phyloP scores from a whole-genome alignment of 257 asterid species.

The Dorcoceras hygrometricum region DNA sequence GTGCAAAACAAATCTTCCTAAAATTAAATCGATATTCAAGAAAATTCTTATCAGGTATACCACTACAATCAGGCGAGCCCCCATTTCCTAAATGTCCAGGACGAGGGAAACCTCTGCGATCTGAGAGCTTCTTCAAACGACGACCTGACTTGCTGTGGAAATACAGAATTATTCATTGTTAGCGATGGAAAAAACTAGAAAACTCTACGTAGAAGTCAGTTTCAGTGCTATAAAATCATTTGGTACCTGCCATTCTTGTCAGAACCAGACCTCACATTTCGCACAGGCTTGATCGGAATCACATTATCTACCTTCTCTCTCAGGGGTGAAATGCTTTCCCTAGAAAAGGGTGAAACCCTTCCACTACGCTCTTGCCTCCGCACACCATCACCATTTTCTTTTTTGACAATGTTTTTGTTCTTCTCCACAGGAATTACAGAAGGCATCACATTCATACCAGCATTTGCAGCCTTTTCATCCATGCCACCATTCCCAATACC shows the following conservation, averaged over 20 bases:
- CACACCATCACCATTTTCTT: slow-evolving; percentile 75
- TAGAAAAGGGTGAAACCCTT: slow-evolving; percentile 72
- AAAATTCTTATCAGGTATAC: slow-evolving; percentile 35
- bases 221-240: slow-evolving; percentile 20
- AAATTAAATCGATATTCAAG: not conserved
- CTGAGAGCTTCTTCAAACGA: slow-evolving; percentile 78
- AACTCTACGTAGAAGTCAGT: slow-evolving; percentile 16
- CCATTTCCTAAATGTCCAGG: slow-evolving; percentile 64
- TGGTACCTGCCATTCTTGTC: slow-evolving; percentile 88
- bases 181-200: slow-evolving; percentile 21
- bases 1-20: not conserved
- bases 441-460: slow-evolving; percentile 53
- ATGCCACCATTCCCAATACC: slow-evolving; percentile 43
- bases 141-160: slow-evolving; percentile 88
- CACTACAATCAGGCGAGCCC: slow-evolving; percentile 88
- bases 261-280: slow-evolving; percentile 55
- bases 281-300: slow-evolving; percentile 62
- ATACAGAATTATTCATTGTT: slow-evolving; percentile 23
- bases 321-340: slow-evolving; percentile 78
- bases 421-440: slow-evolving; percentile 50
- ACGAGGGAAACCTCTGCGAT: slow-evolving; percentile 88
- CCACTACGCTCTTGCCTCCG: slow-evolving; percentile 93
- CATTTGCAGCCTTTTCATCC: slow-evolving; percentile 54
- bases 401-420: slow-evolving; percentile 62
- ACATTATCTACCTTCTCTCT: slow-evolving; percentile 66